Base-by-base conservation (phyloP, 164 flowering plant species). In the Annona cherimola region DNA sequence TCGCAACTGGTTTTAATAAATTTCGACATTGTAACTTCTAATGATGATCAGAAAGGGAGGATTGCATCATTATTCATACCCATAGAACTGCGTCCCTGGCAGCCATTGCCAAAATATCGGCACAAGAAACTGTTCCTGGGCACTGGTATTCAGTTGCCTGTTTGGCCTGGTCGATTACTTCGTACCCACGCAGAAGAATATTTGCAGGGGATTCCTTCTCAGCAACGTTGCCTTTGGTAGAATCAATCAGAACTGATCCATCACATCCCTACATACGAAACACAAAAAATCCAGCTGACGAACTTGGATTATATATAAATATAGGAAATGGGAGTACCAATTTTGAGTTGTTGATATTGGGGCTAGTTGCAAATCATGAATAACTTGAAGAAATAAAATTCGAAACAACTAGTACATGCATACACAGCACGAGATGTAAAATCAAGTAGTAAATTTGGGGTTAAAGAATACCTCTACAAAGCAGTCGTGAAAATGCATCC, bases 401-500 rank as follows among this genome's bases (percentile, higher is more conserved):
- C n/a, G n/a, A n/a, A n/a, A n/a, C n/a, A n/a, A n/a, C n/a, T n/a
- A n/a, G n/a, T n/a, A n/a, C n/a, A n/a, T n/a, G n/a, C n/a, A n/a
- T n/a, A n/a, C n/a, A n/a, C n/a, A n/a, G n/a, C n/a, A n/a, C n/a
- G n/a, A n/a, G n/a, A n/a, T n/a, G n/a, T n/a, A n/a, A n/a, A n/a
- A n/a, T n/a, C n/a, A n/a, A 62, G 35, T 62, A 62, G 6, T 8
- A 57, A 3, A 2, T 26, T 19, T 18, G 26, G 2, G 18, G 20
- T 35, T 61, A 26, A 4, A 61, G 4, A 61, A n/a, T 64, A 72
- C 98, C 90, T 90, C 75, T 9, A 90, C 69, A 77, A 86, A 91
- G 69, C 93, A 91, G 42, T 91, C 96, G 73, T 90, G 97, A 79
- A 93, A 91, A 75, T 89, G 92, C 97, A 91, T 86, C 71, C 97